A percentile compares a stretch with the other conserved stretches of the same genome.
Conservation (phyloP, 192 early-diverging fungal species). For the Rhizophagus sp. region DNA sequence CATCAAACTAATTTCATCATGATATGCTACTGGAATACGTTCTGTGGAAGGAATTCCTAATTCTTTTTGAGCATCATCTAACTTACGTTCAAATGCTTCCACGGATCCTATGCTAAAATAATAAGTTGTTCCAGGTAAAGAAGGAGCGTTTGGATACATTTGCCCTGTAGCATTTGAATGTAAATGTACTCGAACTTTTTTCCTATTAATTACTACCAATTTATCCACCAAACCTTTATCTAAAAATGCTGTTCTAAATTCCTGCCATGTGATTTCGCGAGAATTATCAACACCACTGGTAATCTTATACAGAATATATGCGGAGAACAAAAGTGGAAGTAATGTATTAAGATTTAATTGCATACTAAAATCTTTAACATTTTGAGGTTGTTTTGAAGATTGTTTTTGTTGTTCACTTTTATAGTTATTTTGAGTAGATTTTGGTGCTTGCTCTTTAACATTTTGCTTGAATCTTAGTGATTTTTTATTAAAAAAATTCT, state of each 20-base stretch:
- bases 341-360: conserved; percentile 47
- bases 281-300: conserved; percentile 47
- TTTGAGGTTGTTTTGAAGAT: conserved; percentile 37
- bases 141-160: conserved; percentile 56
- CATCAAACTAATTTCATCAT: conserved; percentile 73
- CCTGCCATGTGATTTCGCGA: conserved; percentile 90
- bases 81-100: conserved; percentile 90
- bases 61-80: conserved; percentile 88
- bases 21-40: conserved; percentile 91
- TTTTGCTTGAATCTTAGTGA: conserved; percentile 19
- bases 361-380: conserved; percentile 40
- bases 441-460: background rate
- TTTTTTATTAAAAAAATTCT: conserved; percentile 64
- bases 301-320: conserved; percentile 55
- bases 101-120: conserved; percentile 93
- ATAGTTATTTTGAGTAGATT: conserved; percentile 26
- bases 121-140: conserved; percentile 50
- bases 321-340: conserved; percentile 44
- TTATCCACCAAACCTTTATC: conserved; percentile 92
- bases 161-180: conserved; percentile 46
- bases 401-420: conserved; percentile 39
- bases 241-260: conserved; percentile 85
- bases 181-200: conserved; percentile 79
- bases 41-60: conserved; percentile 87
- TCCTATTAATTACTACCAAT: conserved; percentile 87